Evolutionary conservation across 768 basidiomycete genomes (phyloP), one percentile per base, ranked within the genome.

Genomic region (Leccinum subgranulosum): DNA sequence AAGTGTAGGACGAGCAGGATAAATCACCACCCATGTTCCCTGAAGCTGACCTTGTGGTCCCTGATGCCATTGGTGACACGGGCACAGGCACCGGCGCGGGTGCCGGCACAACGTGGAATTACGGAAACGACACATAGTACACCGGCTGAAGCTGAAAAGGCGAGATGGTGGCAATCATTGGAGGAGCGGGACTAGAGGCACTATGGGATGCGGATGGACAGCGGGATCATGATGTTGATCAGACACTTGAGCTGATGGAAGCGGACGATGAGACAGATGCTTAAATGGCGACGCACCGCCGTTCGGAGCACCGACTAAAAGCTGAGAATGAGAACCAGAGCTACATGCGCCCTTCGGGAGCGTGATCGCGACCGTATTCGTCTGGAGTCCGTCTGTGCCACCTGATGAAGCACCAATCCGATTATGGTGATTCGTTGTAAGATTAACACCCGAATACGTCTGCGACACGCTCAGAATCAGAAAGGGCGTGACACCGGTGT

Each of bases 121-220:
- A 63, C 41, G 63, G 17, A 56, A 62, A 69, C 0, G 68, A 59
- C 15, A 69, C 49, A 23, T 62, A n/a, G n/a, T 23, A 68, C 52
- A 67, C 28, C 50, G 60, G 51, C 19, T 51, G 67, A 36, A 36
- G 36, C 12, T 60, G 55, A 57, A 60, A 69, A 7, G 63, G 29
- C 14, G 62, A 10, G 19, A 67, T 53, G 6, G 65, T 8, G 15
- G 17, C 23, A 9, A 68, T 28, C 1, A 67, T 58, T 28, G 60
- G 61, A 4, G 60, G 64, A 1, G 65, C 53, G 28, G 48, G 7
- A 21, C 60, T 10, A 62, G 48, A 17, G 53, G 23, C 12, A 54
- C 58, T 5, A 21, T 58, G 17, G 52, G 41, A 49, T 64, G 60
- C 34, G 48, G 43, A 45, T 45, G 43, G 19, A 12, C 41, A 8